Evolutionary conservation across 345 rosid genomes (phyloP).

Genomic region (Pugionium cornutum): DNA sequence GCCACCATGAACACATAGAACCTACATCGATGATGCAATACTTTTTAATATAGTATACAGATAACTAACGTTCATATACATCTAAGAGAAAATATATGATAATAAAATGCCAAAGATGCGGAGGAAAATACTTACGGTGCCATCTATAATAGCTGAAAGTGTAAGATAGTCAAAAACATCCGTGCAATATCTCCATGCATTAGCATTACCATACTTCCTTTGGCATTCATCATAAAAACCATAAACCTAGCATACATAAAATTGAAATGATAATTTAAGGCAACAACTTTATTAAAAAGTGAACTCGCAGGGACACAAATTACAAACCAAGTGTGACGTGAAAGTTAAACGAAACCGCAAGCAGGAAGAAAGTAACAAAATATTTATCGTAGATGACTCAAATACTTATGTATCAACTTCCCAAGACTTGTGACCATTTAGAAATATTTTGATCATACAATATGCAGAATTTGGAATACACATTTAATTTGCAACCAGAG

Average conservation of each 20-base stretch:
- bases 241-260: slow-evolving; percentile 62
- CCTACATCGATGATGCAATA: slow-evolving; percentile 50
- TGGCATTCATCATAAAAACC: slow-evolving; percentile 99
- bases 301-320: slow-evolving; percentile 4
- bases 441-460: not conserved
- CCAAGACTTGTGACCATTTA: slow-evolving; percentile 7
- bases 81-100: slow-evolving; percentile 1
- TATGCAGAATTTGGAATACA: slow-evolving; percentile 3
- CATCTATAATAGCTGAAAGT: slow-evolving; percentile 98
- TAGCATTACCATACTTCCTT: slow-evolving; percentile 99
- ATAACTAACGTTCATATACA: not conserved
- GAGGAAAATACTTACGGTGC: slow-evolving; percentile 64
- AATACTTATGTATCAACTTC: not conserved
- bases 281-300: not conserved
- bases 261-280: slow-evolving; percentile 4
- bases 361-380: not conserved
- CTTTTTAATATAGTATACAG: slow-evolving; percentile 1
- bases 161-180: slow-evolving; percentile 98
- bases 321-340: slow-evolving; percentile 3
- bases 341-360: not conserved
- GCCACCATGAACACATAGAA: slow-evolving; percentile 99
- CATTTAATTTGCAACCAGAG: slow-evolving; percentile 20
- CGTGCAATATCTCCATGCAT: slow-evolving; percentile 99
- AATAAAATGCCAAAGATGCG: slow-evolving; percentile 12
- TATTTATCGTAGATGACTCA: not conserved